Evolutionary conservation across 306 rosid species (phyloP).

Genomic region (Dalbergia cultrata): DNA sequence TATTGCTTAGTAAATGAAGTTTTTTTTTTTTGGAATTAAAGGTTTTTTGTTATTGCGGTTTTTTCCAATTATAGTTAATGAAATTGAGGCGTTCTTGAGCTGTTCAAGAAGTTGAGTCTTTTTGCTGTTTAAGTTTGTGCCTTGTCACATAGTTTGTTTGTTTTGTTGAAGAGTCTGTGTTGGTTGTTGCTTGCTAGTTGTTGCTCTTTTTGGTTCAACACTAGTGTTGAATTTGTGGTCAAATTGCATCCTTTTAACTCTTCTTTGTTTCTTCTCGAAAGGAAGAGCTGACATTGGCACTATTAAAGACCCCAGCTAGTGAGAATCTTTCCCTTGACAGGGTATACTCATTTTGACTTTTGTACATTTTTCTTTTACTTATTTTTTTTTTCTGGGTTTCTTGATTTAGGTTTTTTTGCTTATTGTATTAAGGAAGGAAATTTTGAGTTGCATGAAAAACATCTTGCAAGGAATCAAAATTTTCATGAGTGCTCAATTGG

Average conservation of each 20-base stretch:
- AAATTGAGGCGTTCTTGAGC: slow-evolving; percentile 74
- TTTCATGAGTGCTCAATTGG: no score
- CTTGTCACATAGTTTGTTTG: background rate
- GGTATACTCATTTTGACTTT: no score
- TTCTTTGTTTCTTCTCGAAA: slow-evolving; percentile 50
- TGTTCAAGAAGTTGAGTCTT: slow-evolving; percentile 68
- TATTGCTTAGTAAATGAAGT: background rate
- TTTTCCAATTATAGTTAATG: slow-evolving; percentile 73
- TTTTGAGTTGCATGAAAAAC: no score
- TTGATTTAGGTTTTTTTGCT: background rate
- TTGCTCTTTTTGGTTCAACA: no score
- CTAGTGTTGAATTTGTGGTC: slow-evolving; percentile 20
- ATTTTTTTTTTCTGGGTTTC: background rate
- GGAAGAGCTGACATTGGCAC: slow-evolving; percentile 79
- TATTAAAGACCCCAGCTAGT: slow-evolving; percentile 52
- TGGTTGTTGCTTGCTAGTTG: no score
- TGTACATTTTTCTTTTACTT: no score
- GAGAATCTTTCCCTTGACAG: slow-evolving; percentile 71
- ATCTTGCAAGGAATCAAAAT: no score
- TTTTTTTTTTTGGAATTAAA: background rate
- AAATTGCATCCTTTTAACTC: slow-evolving; percentile 31
- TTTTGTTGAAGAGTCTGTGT: background rate
- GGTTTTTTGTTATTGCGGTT: slow-evolving; percentile 14
- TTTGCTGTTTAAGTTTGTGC: slow-evolving; percentile 12
- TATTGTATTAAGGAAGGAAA: slow-evolving; percentile 14